Evolutionary conservation across 2,329 filamentous ascomycete species (phyloP).

Genomic region (Epichloe hybrida): DNA sequence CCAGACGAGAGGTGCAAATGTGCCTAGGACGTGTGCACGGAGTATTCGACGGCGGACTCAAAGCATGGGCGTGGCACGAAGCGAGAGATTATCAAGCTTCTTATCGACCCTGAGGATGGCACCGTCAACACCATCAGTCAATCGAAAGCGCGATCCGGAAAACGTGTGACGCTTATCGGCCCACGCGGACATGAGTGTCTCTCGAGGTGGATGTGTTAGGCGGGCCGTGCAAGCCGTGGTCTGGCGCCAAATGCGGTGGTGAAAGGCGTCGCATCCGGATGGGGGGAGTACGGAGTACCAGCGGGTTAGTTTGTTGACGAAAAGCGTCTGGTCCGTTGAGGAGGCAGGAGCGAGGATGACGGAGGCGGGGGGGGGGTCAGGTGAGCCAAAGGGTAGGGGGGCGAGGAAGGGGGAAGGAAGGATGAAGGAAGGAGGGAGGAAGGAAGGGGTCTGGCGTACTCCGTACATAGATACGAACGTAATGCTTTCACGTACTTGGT

Average conservation of each 20-base stretch:
- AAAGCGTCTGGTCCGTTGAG: neutral
- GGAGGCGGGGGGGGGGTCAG: neutral
- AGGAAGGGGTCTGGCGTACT: neutral
- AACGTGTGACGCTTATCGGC: constrained; percentile 3
- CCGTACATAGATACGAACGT: constrained; percentile 8
- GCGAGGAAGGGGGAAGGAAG: too few relatives aligned
- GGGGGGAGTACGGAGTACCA: neutral
- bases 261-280: neutral
- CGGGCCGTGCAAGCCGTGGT: neutral
- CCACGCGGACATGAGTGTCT: neutral
- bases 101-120: neutral
- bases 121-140: neutral
- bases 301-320: neutral
- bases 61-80: neutral
- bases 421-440: neutral
- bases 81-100: neutral
- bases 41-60: neutral
- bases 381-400: neutral
- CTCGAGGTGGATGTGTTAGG: neutral
- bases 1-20: neutral
- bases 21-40: too few relatives aligned
- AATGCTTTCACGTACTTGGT: constrained; percentile 13
- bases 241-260: neutral
- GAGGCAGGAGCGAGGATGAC: neutral
- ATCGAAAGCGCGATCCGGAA: constrained; percentile 1